Percentiles rank a stretch among this genome's conserved stretches.
Conservation (phyloP, 345 rosid genomes). For the Trapa bicornis region DNA sequence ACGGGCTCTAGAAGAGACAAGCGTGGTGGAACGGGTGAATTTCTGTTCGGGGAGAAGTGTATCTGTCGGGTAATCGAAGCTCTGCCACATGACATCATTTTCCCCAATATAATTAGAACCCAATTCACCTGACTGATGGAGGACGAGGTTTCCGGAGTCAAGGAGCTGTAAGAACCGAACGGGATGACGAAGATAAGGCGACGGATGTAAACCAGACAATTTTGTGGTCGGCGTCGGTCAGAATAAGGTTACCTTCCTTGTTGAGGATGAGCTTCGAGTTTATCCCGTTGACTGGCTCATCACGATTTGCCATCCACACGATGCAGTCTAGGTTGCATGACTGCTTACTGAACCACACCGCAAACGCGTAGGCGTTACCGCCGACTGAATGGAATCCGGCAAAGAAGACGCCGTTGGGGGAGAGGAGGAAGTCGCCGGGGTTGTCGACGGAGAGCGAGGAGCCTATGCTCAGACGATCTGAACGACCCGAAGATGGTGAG, state of each 20-base stretch:
- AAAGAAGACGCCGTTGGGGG: slow-evolving; percentile 8
- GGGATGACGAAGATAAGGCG: background rate
- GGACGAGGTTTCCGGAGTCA: slow-evolving; percentile 24
- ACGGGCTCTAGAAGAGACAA: slow-evolving; percentile 12
- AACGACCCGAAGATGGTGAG: background rate
- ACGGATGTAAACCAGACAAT: slow-evolving; percentile 18
- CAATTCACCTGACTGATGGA: background rate
- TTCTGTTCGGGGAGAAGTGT: slow-evolving; percentile 25
- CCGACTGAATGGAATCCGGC: slow-evolving; percentile 25
- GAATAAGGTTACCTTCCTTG: slow-evolving; percentile 5
- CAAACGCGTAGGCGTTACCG: slow-evolving; percentile 17
- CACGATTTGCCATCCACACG: slow-evolving; percentile 16
- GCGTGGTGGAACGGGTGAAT: slow-evolving; percentile 8
- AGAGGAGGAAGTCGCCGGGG: slow-evolving; percentile 8
- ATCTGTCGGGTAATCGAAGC: slow-evolving; percentile 26
- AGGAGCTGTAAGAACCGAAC: slow-evolving; percentile 8
- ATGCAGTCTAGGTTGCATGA: background rate
- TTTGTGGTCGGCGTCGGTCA: slow-evolving; percentile 12
- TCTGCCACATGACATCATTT: slow-evolving; percentile 16
- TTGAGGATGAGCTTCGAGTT: slow-evolving; percentile 3
- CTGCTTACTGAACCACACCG: slow-evolving; percentile 13
- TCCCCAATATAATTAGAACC: background rate
- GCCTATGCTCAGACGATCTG: slow-evolving; percentile 7
- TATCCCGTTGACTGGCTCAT: slow-evolving; percentile 5
- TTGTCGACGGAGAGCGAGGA: slow-evolving; percentile 20